Conservation (phyloP, 1,284 basidiomycete genomes). For the Takashimella tepidaria region DNA sequence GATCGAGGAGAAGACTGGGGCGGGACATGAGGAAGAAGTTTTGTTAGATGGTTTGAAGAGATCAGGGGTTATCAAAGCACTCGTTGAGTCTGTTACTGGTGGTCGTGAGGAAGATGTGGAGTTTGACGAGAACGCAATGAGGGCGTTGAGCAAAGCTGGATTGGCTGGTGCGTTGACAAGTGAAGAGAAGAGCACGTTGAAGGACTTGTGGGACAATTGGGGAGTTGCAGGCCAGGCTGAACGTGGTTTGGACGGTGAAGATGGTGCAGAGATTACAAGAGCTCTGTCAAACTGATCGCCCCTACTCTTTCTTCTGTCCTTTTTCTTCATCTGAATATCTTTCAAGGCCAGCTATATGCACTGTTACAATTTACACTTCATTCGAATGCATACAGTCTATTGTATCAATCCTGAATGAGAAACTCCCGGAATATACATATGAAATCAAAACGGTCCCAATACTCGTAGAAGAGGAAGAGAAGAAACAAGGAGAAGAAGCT, state of each 20-base stretch:
- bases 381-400: too few relatives aligned
- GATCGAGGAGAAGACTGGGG: constrained; percentile 22
- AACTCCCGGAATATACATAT: too few relatives aligned
- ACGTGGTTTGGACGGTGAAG: constrained; percentile 35
- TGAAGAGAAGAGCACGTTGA: constrained; percentile 39
- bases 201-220: constrained; percentile 32
- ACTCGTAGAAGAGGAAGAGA: too few relatives aligned
- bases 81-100: constrained; percentile 49
- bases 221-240: constrained; percentile 27
- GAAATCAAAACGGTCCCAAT: too few relatives aligned
- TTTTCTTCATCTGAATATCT: too few relatives aligned
- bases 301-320: too few relatives aligned
- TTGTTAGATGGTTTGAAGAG: constrained; percentile 26
- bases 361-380: too few relatives aligned
- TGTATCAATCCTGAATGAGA: too few relatives aligned
- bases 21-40: constrained; percentile 22
- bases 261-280: constrained; percentile 20
- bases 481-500: too few relatives aligned
- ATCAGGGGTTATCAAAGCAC: constrained; percentile 15
- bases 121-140: constrained; percentile 72
- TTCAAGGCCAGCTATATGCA: too few relatives aligned
- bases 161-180: constrained; percentile 33
- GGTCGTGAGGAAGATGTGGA: constrained; percentile 73
- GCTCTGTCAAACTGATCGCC: too few relatives aligned
- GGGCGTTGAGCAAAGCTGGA: constrained; percentile 51